These are phyloP conservation scores for Codiaeum variegatum DNA, from an alignment of 441 rosid species.

Conservation along the genomic window DNA sequence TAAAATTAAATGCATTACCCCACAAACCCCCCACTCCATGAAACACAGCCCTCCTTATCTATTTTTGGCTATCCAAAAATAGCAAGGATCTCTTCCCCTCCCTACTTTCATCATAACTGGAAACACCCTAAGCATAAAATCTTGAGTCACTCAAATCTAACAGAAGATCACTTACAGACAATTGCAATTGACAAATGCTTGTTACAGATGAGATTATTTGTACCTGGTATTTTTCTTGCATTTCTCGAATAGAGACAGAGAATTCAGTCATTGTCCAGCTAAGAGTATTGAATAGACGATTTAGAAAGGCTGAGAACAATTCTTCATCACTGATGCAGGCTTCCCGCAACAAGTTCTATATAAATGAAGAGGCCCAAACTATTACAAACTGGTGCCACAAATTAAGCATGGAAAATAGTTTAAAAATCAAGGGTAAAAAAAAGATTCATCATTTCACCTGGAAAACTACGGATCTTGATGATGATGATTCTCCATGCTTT, in stretches of 20 bases:
- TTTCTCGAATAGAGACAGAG: slow-evolving; percentile 87
- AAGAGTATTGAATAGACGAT: slow-evolving; percentile 88
- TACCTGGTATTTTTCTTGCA: slow-evolving; percentile 97
- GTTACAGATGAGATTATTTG: neutral
- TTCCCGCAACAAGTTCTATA: slow-evolving; percentile 72
- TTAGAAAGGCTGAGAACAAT: slow-evolving; percentile 82
- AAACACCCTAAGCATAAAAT: neutral
- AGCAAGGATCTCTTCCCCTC: neutral
- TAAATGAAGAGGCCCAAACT: slow-evolving; percentile 17
- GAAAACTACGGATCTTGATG: slow-evolving; percentile 64
- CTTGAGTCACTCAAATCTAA: neutral
- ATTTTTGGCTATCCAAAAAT: neutral
- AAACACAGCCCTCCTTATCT: neutral
- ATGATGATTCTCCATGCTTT: slow-evolving; percentile 85
- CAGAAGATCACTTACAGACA: neutral
- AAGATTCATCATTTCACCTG: slow-evolving; percentile 47
- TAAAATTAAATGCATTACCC: neutral
- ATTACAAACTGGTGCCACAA: slow-evolving; percentile 8
- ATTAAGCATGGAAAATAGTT: slow-evolving; percentile 2
- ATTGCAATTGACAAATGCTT: neutral
- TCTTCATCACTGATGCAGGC: slow-evolving; percentile 67
- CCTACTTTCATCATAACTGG: neutral
- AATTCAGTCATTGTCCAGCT: slow-evolving; percentile 99
- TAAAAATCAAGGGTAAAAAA: neutral
- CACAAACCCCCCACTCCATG: neutral